These are phyloP conservation scores for Aspergillus affinis DNA, from an alignment of 495 filamentous ascomycete species.

Conservation along the genomic window DNA sequence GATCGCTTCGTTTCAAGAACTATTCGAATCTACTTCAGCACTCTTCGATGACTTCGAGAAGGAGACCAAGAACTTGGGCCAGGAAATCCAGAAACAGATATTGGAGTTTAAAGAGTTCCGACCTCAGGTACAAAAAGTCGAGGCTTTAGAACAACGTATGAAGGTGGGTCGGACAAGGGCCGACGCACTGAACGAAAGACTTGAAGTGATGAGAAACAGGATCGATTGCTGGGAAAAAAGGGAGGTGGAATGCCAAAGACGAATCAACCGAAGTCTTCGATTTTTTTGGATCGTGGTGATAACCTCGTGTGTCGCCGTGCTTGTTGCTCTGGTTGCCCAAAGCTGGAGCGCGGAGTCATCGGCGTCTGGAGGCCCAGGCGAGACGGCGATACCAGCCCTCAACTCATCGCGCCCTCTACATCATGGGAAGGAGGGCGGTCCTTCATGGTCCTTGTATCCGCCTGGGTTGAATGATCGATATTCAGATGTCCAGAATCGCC, in stretches of 20 bases:
- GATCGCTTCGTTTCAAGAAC: slow-evolving; percentile 65
- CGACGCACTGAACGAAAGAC: slow-evolving; percentile 59
- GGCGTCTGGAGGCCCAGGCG: not conserved
- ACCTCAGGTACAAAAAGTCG: slow-evolving; percentile 67
- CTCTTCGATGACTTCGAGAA: slow-evolving; percentile 61
- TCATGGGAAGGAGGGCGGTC: not conserved
- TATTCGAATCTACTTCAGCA: slow-evolving; percentile 60
- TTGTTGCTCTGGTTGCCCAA: slow-evolving; percentile 45
- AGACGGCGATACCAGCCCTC: slow-evolving; percentile 4
- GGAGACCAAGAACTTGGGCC: slow-evolving; percentile 59
- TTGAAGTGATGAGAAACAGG: slow-evolving; percentile 61
- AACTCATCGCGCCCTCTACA: slow-evolving; percentile 2
- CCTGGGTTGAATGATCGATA: not conserved
- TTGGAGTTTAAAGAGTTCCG: slow-evolving; percentile 65
- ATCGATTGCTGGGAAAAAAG: slow-evolving; percentile 71
- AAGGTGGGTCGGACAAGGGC: slow-evolving; percentile 61
- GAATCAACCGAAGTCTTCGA: slow-evolving; percentile 59
- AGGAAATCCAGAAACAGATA: slow-evolving; percentile 65
- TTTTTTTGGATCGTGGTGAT: slow-evolving; percentile 58
- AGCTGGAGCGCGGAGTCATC: slow-evolving; percentile 22
- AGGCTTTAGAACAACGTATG: slow-evolving; percentile 65
- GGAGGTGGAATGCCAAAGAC: slow-evolving; percentile 72
- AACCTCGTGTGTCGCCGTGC: slow-evolving; percentile 33
- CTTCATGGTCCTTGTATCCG: slow-evolving; percentile 2
- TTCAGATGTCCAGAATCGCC: not conserved